These are phyloP conservation scores for Anthostomella pinea DNA, from an alignment of 2,329 filamentous ascomycete species.

Conservation along the genomic window DNA sequence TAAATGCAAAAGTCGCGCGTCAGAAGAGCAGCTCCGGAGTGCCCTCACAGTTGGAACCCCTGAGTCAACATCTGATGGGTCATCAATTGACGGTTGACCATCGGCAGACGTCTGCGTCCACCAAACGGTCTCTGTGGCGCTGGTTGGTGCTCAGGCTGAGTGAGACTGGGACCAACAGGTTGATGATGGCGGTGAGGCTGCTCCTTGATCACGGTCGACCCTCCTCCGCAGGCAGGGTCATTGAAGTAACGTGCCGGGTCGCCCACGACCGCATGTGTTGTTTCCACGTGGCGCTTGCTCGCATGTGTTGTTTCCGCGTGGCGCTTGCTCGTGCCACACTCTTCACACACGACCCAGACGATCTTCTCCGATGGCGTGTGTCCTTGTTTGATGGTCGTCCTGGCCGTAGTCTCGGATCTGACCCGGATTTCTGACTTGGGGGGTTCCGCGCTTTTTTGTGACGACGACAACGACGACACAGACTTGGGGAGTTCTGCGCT, in stretches of 20 bases:
- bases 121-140: conserved; percentile 19
- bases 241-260: conserved; percentile 33
- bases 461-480: too few relatives aligned
- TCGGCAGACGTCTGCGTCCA: conserved; percentile 27
- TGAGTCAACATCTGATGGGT: conserved; percentile 32
- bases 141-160: conserved; percentile 11
- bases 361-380: conserved; percentile 25
- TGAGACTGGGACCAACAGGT: conserved; percentile 10
- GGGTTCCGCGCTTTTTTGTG: conserved; percentile 22
- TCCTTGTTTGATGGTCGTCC: conserved; percentile 22
- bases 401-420: conserved; percentile 20
- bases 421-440: too few relatives aligned
- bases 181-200: conserved; percentile 13
- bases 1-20: too few relatives aligned
- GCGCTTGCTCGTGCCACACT: conserved; percentile 30
- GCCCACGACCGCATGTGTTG: conserved; percentile 18
- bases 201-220: conserved; percentile 8
- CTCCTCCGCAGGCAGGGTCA: conserved; percentile 21
- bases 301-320: conserved; percentile 24
- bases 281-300: conserved; percentile 25
- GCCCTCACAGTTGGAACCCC: conserved; percentile 25
- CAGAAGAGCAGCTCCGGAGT: not conserved
- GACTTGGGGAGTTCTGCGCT: conserved; percentile 23
- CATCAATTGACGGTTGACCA: conserved; percentile 30
- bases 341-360: conserved; percentile 33